Percentiles rank a stretch among this genome's conserved stretches.
Evolutionary conservation across 495 filamentous ascomycete genomes (phyloP).

Genomic region (Podospora tetraspora): DNA sequence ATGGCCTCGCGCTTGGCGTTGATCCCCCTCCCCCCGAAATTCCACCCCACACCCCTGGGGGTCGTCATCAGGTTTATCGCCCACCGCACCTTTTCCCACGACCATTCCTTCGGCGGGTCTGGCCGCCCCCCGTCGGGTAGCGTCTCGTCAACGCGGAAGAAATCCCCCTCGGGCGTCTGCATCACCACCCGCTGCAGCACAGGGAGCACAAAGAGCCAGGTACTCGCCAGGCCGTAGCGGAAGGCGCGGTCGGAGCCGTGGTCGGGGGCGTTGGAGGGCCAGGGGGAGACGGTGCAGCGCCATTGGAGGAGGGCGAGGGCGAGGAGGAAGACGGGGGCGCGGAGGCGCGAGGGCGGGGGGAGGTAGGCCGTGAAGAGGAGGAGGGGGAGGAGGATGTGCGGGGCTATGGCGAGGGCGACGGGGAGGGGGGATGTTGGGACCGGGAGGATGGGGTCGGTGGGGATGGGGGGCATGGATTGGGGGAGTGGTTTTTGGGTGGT

Average conservation of each 20-base stretch:
- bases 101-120: constrained; percentile 2
- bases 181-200: constrained; percentile 8
- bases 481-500: background rate
- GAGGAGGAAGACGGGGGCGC: constrained; percentile 6
- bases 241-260: constrained; percentile 10
- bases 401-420: constrained; percentile 10
- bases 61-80: constrained; percentile 8
- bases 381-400: constrained; percentile 13
- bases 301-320: constrained; percentile 12
- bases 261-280: constrained; percentile 12
- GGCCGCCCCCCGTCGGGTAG: background rate
- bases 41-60: constrained; percentile 21
- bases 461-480: background rate
- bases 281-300: constrained; percentile 9
- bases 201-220: constrained; percentile 20
- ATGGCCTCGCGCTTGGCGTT: constrained; percentile 8
- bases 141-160: constrained; percentile 6
- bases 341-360: constrained; percentile 13
- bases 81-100: constrained; percentile 11
- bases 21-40: constrained; percentile 9
- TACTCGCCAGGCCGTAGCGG: constrained; percentile 12
- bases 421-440: background rate
- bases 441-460: background rate
- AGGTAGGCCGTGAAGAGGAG: constrained; percentile 8
- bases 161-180: constrained; percentile 15